phyloP scores from a whole-genome alignment of 2,329 filamentous ascomycete genomes.

The Aspergillus amoenus region DNA sequence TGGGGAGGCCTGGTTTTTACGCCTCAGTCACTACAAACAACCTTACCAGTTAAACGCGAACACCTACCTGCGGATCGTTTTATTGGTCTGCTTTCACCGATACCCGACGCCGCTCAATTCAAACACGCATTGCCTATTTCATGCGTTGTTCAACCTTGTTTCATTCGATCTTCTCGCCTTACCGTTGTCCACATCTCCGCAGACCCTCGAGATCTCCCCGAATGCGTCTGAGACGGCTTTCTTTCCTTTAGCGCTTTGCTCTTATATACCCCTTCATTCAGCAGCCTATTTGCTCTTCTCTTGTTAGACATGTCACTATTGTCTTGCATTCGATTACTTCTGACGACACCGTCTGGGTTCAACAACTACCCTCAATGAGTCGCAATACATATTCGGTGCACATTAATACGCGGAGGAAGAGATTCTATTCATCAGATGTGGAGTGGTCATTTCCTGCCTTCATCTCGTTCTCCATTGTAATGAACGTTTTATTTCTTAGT shows the following conservation, averaged over 20 bases:
- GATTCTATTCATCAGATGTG: constrained; percentile 2
- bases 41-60: background rate
- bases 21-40: background rate
- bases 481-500: constrained; percentile 11
- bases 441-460: background rate
- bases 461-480: background rate
- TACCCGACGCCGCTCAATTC: background rate
- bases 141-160: background rate
- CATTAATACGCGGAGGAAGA: background rate
- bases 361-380: background rate
- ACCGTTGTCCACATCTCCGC: background rate
- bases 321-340: constrained; percentile 6
- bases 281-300: constrained; percentile 20
- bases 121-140: background rate
- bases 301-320: constrained; percentile 16
- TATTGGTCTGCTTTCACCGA: background rate
- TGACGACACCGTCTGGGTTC: background rate
- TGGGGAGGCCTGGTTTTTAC: constrained; percentile 11
- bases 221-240: constrained; percentile 22
- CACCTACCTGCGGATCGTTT: background rate
- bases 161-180: background rate
- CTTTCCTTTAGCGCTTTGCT: constrained; percentile 12
- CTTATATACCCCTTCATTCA: constrained; percentile 34
- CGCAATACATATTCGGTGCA: background rate
- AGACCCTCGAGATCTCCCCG: background rate